Conservation (phyloP, 768 basidiomycete genomes). For the Suillus ampliporus region DNA sequence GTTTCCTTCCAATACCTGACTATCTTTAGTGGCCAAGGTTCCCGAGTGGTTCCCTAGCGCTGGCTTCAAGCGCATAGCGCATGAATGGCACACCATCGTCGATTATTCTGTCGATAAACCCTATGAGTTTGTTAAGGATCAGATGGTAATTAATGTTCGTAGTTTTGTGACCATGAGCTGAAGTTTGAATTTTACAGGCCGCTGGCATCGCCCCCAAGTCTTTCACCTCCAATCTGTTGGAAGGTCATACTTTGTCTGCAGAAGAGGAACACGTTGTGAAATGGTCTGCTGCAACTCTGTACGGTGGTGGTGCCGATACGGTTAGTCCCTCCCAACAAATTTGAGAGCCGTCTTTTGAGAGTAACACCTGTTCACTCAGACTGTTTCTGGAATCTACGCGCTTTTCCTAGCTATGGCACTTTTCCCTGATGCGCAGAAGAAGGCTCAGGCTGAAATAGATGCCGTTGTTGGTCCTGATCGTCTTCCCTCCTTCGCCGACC, state of each 20-base stretch:
- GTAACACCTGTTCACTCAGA: slow-evolving; percentile 14
- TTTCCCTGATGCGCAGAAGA: too few species aligned
- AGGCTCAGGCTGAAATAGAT: too few species aligned
- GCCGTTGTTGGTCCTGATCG: too few species aligned
- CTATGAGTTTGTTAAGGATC: too few species aligned
- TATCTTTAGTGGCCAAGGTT: slow-evolving; percentile 47
- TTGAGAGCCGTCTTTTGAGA: not conserved
- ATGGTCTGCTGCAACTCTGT: slow-evolving; percentile 9
- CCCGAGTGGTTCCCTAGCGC: slow-evolving; percentile 55
- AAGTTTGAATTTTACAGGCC: too few species aligned
- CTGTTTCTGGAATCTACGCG: slow-evolving; percentile 32
- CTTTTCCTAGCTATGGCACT: slow-evolving; percentile 40
- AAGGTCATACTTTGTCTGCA: not conserved
- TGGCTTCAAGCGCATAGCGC: slow-evolving; percentile 48
- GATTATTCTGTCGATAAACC: too few species aligned
- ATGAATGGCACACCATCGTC: too few species aligned
- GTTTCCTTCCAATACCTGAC: slow-evolving; percentile 30
- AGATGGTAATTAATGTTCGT: too few species aligned
- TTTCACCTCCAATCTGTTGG: too few species aligned
- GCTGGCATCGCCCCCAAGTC: too few species aligned
- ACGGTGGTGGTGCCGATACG: slow-evolving; percentile 27
- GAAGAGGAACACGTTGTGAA: slow-evolving; percentile 2
- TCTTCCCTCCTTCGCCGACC: too few species aligned
- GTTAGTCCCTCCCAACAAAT: slow-evolving; percentile 3
- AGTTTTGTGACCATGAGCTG: too few species aligned